phyloP scores from a whole-genome alignment of 257 asterid species.

The Osmanthus fragrans region DNA sequence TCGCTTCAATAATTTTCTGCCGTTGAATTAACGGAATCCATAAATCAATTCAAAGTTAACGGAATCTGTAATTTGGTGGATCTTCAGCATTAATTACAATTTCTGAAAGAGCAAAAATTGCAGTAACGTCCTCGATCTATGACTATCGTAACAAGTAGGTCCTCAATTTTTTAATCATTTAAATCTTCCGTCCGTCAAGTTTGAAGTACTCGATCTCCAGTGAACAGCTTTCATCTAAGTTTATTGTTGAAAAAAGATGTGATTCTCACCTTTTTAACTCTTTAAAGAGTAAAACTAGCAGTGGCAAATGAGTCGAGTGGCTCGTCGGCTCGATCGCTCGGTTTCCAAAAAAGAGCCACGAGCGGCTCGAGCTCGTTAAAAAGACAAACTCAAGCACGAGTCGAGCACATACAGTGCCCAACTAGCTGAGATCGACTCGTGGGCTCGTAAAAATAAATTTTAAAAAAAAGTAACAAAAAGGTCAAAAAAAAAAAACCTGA shows the following conservation, averaged over 20 bases:
- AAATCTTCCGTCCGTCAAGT: background rate
- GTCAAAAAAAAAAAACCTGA: too few relatives aligned
- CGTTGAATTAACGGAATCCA: background rate
- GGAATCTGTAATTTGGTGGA: background rate
- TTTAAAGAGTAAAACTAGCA: too few relatives aligned
- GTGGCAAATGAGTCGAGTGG: too few relatives aligned
- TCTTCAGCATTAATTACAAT: background rate
- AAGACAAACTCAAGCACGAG: too few relatives aligned
- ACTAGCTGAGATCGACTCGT: too few relatives aligned
- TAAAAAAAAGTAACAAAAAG: too few relatives aligned
- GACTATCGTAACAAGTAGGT: background rate
- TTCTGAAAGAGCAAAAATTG: background rate
- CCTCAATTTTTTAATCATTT: background rate
- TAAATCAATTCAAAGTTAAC: background rate
- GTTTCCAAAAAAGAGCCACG: too few relatives aligned
- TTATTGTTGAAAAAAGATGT: too few relatives aligned
- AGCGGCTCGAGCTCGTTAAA: too few relatives aligned
- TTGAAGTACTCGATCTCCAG: background rate
- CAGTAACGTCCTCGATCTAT: background rate
- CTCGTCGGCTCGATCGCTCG: too few relatives aligned
- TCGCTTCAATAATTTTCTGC: conserved; percentile 11
- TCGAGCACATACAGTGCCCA: too few relatives aligned
- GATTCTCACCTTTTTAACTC: background rate
- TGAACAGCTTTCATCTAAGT: background rate
- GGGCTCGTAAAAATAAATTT: too few relatives aligned